Evolutionary conservation across 176 grass and related monocot species (phyloP).

Genomic region (Ensete glaucum): DNA sequence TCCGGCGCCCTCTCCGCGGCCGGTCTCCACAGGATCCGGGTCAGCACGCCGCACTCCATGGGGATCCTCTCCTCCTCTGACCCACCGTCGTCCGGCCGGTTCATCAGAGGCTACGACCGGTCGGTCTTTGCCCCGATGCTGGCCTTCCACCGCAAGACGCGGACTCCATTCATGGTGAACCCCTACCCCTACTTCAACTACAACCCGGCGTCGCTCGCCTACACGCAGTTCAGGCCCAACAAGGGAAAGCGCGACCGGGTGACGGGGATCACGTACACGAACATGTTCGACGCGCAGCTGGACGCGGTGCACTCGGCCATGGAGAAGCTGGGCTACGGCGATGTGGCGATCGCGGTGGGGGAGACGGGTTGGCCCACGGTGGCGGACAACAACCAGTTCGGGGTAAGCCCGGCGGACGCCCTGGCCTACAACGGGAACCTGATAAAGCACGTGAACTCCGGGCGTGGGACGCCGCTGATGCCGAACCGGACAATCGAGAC

Average conservation of each 20-base stretch:
- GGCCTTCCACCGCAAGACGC: constrained; percentile 44
- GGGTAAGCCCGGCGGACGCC: background rate
- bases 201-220: constrained; percentile 33
- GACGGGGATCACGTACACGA: constrained; percentile 68
- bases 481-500: constrained; percentile 2
- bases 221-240: constrained; percentile 64
- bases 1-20: constrained; percentile 32
- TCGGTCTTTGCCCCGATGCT: constrained; percentile 65
- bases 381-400: constrained; percentile 9
- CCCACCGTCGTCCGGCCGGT: constrained; percentile 42
- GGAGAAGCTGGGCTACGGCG: constrained; percentile 42
- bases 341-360: constrained; percentile 61
- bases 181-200: constrained; percentile 94
- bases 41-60: constrained; percentile 74
- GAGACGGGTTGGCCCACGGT: constrained; percentile 39
- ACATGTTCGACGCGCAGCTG: constrained; percentile 78
- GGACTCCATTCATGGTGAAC: constrained; percentile 59
- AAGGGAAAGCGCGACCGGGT: constrained; percentile 37
- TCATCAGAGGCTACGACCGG: constrained; percentile 29
- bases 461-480: constrained; percentile 4
- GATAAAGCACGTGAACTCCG: background rate
- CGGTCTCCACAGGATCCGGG: constrained; percentile 24
- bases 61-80: constrained; percentile 54
- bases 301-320: constrained; percentile 73
- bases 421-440: background rate